Evolutionary conservation across 2,329 filamentous ascomycete species (phyloP).

Genomic region (Plectosphaerella plurivora): DNA sequence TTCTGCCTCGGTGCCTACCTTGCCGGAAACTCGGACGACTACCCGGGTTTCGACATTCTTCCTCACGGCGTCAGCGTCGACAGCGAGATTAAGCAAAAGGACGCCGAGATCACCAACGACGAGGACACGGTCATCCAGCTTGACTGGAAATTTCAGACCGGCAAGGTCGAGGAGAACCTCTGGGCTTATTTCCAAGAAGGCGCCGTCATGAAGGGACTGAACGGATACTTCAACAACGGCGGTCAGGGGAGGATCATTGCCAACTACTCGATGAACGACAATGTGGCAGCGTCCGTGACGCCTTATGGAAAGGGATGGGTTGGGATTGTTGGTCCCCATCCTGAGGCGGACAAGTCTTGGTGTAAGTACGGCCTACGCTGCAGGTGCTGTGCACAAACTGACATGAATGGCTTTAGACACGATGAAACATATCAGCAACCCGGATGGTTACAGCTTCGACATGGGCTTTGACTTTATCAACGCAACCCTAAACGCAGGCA

Average conservation of each 20-base stretch:
- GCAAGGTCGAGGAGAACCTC: conserved; percentile 6
- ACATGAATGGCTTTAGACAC: conserved; percentile 2
- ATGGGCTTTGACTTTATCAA: neutral
- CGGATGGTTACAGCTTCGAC: conserved; percentile 11
- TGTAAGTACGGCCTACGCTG: conserved; percentile 11
- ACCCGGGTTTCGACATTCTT: conserved; percentile 15
- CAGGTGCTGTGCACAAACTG: neutral
- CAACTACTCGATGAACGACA: conserved; percentile 14
- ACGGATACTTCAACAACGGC: neutral
- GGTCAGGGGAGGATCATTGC: conserved; percentile 9
- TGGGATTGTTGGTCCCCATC: conserved; percentile 18
- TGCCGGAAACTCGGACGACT: conserved; percentile 10
- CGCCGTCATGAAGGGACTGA: conserved; percentile 12
- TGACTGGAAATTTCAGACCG: conserved; percentile 16
- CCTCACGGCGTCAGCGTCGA: conserved; percentile 5
- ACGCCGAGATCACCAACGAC: conserved; percentile 12
- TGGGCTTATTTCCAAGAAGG: conserved; percentile 23
- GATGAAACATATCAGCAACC: conserved; percentile 11
- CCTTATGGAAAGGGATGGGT: conserved; percentile 17
- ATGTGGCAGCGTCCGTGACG: conserved; percentile 17
- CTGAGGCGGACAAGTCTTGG: conserved; percentile 17
- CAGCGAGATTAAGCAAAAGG: conserved; percentile 7
- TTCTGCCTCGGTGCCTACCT: conserved; percentile 22
- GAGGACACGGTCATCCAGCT: conserved; percentile 17
- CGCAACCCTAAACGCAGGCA: neutral